A percentile compares a stretch with the other conserved stretches of the same genome.
These are phyloP conservation scores for Pythium phragmitis DNA, from an alignment of 352 stramenopile genomes.

Conservation along the genomic window DNA sequence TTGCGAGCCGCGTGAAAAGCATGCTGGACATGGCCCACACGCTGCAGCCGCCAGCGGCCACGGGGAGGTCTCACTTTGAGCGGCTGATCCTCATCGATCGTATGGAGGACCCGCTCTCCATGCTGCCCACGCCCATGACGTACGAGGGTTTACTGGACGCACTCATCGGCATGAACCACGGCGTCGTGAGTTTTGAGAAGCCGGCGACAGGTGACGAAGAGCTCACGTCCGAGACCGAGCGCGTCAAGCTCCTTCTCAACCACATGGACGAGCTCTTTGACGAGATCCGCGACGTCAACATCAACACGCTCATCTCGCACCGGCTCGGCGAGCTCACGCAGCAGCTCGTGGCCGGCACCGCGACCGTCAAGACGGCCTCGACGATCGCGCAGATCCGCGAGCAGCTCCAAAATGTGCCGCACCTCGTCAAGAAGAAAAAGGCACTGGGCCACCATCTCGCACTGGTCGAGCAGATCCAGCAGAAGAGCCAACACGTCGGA, in stretches of 20 bases:
- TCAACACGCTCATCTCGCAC: slow-evolving; percentile 63
- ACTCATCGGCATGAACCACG: slow-evolving; percentile 70
- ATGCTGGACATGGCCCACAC: slow-evolving; percentile 52
- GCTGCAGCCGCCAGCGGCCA: background rate
- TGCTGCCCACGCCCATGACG: slow-evolving; percentile 82
- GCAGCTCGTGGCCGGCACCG: slow-evolving; percentile 49
- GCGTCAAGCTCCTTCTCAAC: slow-evolving; percentile 63
- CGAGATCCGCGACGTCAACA: slow-evolving; percentile 78
- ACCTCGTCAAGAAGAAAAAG: slow-evolving; percentile 73
- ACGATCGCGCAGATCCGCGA: slow-evolving; percentile 12
- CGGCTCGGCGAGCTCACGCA: slow-evolving; percentile 52
- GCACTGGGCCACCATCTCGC: slow-evolving; percentile 65
- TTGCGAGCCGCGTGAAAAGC: slow-evolving; percentile 51
- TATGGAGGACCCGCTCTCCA: slow-evolving; percentile 77
- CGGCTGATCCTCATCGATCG: slow-evolving; percentile 71
- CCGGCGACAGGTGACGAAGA: slow-evolving; percentile 4
- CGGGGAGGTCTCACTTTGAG: slow-evolving; percentile 33
- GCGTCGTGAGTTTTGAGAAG: slow-evolving; percentile 63
- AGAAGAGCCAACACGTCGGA: slow-evolving; percentile 53
- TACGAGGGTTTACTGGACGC: slow-evolving; percentile 81
- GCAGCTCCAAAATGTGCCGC: slow-evolving; percentile 54
- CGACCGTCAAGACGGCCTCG: slow-evolving; percentile 8
- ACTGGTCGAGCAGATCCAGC: slow-evolving; percentile 60
- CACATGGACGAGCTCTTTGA: slow-evolving; percentile 67
- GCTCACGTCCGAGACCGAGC: slow-evolving; percentile 9